Evolutionary conservation across 495 filamentous ascomycete genomes (phyloP), one percentile per base, ranked within the genome.

Genomic region (Penicillium silybi): DNA sequence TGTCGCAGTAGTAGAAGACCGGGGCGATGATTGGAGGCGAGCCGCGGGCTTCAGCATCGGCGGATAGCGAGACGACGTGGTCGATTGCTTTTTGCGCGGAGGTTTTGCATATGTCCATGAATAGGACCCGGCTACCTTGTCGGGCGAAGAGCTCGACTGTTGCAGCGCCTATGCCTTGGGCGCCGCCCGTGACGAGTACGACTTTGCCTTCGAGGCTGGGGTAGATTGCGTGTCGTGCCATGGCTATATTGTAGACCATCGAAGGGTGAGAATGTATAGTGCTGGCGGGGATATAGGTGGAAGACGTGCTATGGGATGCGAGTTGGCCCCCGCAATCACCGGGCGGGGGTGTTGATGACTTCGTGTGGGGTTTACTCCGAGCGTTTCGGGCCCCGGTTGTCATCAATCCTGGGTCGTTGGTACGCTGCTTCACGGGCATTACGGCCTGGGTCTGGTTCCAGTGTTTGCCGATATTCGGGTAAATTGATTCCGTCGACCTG

Each of bases 131-230:
- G 19, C 76, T 63, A 26, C 76, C 77, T 41, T 78, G 68, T 13
- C 65, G 63, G 17, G 73, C 71, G 54, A 80, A 80, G 20, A 60
- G 56, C 57, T 70, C 62, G 39, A 73, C 72, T 6, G 61, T 60
- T 47, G 74, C 71, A 6, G 75, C 75, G 10, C 78, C 78, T 59
- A 81, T 77, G 26, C 78, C 78, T 7, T 75, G 72, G 2, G 78
- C 77, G 20, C 75, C 78, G 52, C 78, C 78, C 0, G 77, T 73
- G 54, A 81, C 72, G 25, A 81, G 57, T 40, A 81, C 76, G 27
- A 68, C 75, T 60, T 71, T 76, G 44, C 66, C 61, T 61, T 67
- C 74, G 7, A 63, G 52, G 35, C 65, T 65, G 27, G 52, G 57
- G 19, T 63, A 59, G 18, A 60, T 5, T 19, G 50, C 44, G 51